Base-by-base conservation (phyloP, 148 eudicot species). In the Arbutus unedo region DNA sequence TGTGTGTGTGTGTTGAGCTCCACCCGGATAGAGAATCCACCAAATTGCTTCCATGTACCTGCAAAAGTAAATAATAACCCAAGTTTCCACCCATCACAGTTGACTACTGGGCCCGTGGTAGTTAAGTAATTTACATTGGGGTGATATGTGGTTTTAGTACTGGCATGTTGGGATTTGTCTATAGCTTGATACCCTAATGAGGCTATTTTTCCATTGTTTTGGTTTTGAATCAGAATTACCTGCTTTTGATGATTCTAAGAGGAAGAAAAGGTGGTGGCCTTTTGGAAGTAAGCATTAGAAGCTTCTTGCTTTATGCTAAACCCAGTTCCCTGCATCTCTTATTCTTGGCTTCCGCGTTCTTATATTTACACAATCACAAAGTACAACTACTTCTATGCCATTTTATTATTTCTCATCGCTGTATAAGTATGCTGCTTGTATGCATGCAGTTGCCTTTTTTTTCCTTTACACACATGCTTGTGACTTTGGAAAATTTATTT, bases 201-300 rank as follows among this genome's bases (percentile, higher is more conserved):
- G 82, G 43, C 76, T 54, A 72, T 23, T 55, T 16, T 87, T 84
- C 75, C 48, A 66, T 13, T 60, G 53, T 14, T 73, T 77, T 77
- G 77, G 57, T 54, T 51, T 47, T 50, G 31, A 80, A 77, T 44
- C 97, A 94, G 98, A 95, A 79, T 43, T 89, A 53, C 94, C 89
- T 45, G 89, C 90, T 21, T n/a, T 80, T 44, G 98, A 92, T 66
- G 98, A 92, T 66, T 80, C 79, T 50, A 91, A 89, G 89, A 95
- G 83, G 88, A 91, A 90, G 93, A 95, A 86, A 79, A 87, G 62
- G 86, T 95, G 98, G 98, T 92, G 98, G 95, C 89, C 55, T 60
- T 92, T 95, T 50, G 83, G 95, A 73, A 88, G 87, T 71, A 85
- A 87, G 86, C 86, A 90, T 59, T 87, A 85, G 86, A 76, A 47